Percentiles rank a stretch among this genome's conserved stretches.
Conservation (phyloP, 768 basidiomycete species). For the Russula sp. region DNA sequence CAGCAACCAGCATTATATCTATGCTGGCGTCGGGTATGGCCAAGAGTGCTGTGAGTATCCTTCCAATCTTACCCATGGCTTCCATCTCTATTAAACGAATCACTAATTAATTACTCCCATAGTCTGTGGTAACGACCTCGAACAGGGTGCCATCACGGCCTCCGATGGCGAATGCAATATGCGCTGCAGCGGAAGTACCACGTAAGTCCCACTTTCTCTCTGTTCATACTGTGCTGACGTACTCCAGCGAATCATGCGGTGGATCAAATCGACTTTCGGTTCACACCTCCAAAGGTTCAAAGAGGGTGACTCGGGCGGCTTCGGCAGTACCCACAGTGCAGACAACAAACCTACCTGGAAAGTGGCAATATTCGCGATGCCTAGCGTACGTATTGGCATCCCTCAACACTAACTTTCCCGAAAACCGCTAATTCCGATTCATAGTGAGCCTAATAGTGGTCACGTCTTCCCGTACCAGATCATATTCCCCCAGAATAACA, state of each 20-base stretch:
- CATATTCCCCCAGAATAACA: slow-evolving; percentile 52
- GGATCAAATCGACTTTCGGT: slow-evolving; percentile 63
- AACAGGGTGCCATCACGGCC: slow-evolving; percentile 49
- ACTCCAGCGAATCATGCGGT: slow-evolving; percentile 56
- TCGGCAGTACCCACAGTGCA: slow-evolving; percentile 52
- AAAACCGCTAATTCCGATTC: background rate
- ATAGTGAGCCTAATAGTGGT: slow-evolving; percentile 40
- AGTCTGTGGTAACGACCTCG: slow-evolving; percentile 67
- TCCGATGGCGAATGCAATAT: slow-evolving; percentile 54
- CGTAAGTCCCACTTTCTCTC: slow-evolving; percentile 34
- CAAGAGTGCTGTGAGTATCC: slow-evolving; percentile 52
- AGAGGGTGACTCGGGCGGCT: slow-evolving; percentile 32
- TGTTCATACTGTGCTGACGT: background rate
- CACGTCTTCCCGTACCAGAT: slow-evolving; percentile 58
- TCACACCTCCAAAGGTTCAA: slow-evolving; percentile 43
- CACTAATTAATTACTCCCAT: slow-evolving; percentile 4
- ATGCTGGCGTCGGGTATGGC: slow-evolving; percentile 66
- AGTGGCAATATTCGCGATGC: slow-evolving; percentile 63
- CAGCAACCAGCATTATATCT: slow-evolving; percentile 42
- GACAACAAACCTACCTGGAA: slow-evolving; percentile 52
- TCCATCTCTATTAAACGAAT: background rate
- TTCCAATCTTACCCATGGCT: background rate
- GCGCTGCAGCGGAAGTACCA: slow-evolving; percentile 62
- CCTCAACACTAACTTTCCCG: background rate
- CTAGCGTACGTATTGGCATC: slow-evolving; percentile 38